Evolutionary conservation across 306 rosid genomes (phyloP), one percentile per base, ranked within the genome.

Genomic region (Pyrus betulifolia): DNA sequence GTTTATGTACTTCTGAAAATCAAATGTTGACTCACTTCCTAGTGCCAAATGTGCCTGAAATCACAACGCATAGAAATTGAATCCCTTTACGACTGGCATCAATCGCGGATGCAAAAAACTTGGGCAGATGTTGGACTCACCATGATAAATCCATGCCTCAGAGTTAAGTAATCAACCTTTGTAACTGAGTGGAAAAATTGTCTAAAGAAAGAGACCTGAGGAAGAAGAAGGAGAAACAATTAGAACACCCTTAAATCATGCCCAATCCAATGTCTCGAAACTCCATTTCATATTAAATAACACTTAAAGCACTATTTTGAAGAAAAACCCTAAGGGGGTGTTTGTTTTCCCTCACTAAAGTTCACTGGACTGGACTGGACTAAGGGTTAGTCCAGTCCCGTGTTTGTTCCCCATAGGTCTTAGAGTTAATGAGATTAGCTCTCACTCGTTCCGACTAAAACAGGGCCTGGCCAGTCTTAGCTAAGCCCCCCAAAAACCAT

Each of bases 31-130:
- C 44, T 76, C 90, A 40, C 84, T 88, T 82, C 80, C 91, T 4
- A 91, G 96, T 4, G 93, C 77, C 72, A 95, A 70, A 86, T 95
- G 98, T 31, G 98, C 95, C 98, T 92, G 80, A 76, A 82, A 84
- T 81, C 67, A 35, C 58, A 76, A 9, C 66, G 42, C 4, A 17
- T 27, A 80, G 40, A 69, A 57, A 52, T 63, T 44, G 18, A 40
- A 22, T 59, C 45, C 33, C 59, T 27, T 69, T 70, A 19, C 30
- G 25, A 67, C 75, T 22, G 11, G 33, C 44, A 73, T 23, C 55
- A 6, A 49, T 49, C 52, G 15, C 21, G 0, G 55, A 49, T 15
- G 55, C 55, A 15, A 49, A 15, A 49, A 49, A 49, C 28, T 11
- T 71, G 17, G 15, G 11, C 30, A 63, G 40, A 44, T 28, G 44